Base-by-base conservation (phyloP, 2,329 filamentous ascomycete genomes). In the Elsinoe fawcettii region DNA sequence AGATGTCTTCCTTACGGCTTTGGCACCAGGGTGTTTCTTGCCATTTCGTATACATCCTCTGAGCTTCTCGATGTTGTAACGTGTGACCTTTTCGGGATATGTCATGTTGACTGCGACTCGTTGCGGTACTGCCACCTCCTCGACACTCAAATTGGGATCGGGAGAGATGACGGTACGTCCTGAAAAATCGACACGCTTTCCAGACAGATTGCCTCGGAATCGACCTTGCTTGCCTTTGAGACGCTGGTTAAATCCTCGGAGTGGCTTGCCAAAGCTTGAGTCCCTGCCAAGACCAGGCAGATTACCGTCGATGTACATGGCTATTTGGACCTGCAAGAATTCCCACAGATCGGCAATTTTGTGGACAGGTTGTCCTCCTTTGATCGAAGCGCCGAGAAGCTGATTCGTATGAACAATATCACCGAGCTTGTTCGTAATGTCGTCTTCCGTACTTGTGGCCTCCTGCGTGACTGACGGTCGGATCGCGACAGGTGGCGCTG, bases 341-440 rank as follows among this genome's bases (percentile, higher is more conserved):
- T 99, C 93, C 93, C 93, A 99, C 65, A 96, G 90, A 69, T 99
- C 93, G 85, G 97, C 95, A 58, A 97, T 88, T 0, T 89, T 95
- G 63, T 87, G 83, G 1, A 99, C 80, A 0, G 90, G 84, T 12
- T 91, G 88, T 8, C 92, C 92, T 63, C 90, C 90, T 60, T 86
- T 80, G 14, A 97, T 72, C 0, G 90, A 89, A 20, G 88, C 87
- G 51, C 87, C 85, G 61, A 99, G 89, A 64, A 95, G 83, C 56
- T 87, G 87, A 67, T 91, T 96, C 62, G 95, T 89, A 66, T 95
- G 89, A 8, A 96, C 86, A 62, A 99, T 97, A 68, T 99, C 92
- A 27, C 90, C 88, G n/a, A 99, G 81, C 70, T 97, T 96, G 55
- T 92, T 91, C 0, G 93, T 99, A 60, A 99, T 81, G 66, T 99